Evolutionary conservation across 2,329 filamentous ascomycete species (phyloP).

Genomic region (Xylariales sp.): DNA sequence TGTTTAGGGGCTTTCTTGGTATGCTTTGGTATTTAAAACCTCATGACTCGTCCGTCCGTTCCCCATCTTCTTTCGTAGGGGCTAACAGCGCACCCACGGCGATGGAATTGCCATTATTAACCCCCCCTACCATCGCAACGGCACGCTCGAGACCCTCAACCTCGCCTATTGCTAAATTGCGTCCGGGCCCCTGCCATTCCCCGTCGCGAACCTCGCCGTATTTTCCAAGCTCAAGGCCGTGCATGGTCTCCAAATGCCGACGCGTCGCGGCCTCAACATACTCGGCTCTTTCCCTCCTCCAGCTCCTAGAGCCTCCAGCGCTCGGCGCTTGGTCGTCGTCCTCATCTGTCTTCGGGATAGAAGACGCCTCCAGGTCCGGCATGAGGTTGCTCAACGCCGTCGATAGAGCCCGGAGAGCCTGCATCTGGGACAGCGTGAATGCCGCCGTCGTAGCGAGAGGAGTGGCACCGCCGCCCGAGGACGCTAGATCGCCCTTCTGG

Average conservation of each 20-base stretch:
- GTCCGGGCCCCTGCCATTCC: slow-evolving; percentile 70
- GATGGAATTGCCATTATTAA: slow-evolving; percentile 32
- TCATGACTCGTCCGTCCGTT: slow-evolving; percentile 48
- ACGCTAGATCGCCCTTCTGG: slow-evolving; percentile 62
- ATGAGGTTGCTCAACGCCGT: slow-evolving; percentile 71
- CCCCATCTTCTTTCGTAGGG: slow-evolving; percentile 29
- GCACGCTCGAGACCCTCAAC: slow-evolving; percentile 68
- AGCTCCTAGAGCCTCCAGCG: slow-evolving; percentile 57
- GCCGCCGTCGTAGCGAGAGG: slow-evolving; percentile 75
- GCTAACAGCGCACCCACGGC: slow-evolving; percentile 3
- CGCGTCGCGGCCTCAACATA: slow-evolving; percentile 87
- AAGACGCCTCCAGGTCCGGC: slow-evolving; percentile 64
- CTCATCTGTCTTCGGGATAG: slow-evolving; percentile 41
- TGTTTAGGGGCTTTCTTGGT: not conserved
- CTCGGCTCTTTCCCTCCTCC: slow-evolving; percentile 76
- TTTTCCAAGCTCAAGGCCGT: slow-evolving; percentile 73
- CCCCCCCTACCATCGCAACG: slow-evolving; percentile 57
- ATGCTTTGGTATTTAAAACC: not conserved
- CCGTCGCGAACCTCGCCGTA: slow-evolving; percentile 73
- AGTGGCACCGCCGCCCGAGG: slow-evolving; percentile 61
- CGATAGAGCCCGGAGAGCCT: slow-evolving; percentile 77
- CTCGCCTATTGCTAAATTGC: slow-evolving; percentile 62
- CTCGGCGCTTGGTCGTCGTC: slow-evolving; percentile 45
- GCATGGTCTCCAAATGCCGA: slow-evolving; percentile 77
- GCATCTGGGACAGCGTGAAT: slow-evolving; percentile 86